phyloP scores from a whole-genome alignment of 2,329 filamentous ascomycete genomes.

The Macrophomina pseudophaseolina region DNA sequence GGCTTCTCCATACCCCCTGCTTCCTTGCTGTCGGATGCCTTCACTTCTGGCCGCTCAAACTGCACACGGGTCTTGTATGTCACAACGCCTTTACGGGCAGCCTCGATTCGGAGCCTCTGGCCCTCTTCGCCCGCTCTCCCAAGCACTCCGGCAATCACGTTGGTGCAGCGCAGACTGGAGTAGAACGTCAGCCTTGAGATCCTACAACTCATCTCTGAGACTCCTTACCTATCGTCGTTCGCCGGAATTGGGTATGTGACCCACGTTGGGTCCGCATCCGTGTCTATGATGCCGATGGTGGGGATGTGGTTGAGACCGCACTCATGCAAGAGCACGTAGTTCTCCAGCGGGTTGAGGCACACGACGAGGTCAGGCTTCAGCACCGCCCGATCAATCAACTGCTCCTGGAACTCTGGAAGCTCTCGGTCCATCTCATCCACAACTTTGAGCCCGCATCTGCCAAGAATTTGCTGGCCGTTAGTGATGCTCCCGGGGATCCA shows the following conservation, averaged over 20 bases:
- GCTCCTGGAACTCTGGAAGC: conserved; percentile 67
- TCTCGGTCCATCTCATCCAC: conserved; percentile 76
- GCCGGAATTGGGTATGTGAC: conserved; percentile 96
- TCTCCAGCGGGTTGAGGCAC: conserved; percentile 90
- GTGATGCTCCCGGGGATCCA: conserved; percentile 94
- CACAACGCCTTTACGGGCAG: conserved; percentile 66
- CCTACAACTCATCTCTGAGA: not conserved
- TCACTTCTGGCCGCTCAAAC: conserved; percentile 29
- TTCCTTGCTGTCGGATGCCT: not conserved
- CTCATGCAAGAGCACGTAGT: conserved; percentile 87
- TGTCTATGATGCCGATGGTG: conserved; percentile 94
- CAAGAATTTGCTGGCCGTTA: conserved; percentile 89
- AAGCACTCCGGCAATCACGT: conserved; percentile 82
- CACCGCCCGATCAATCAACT: conserved; percentile 66
- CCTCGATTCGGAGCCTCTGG: conserved; percentile 67
- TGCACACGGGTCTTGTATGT: conserved; percentile 55
- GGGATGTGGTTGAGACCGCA: conserved; percentile 87
- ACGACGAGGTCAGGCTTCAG: conserved; percentile 89
- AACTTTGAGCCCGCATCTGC: conserved; percentile 70
- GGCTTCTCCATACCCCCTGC: not conserved
- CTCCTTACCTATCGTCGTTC: conserved; percentile 83
- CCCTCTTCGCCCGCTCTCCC: conserved; percentile 84
- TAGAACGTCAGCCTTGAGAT: not conserved
- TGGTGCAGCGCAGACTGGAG: conserved; percentile 76
- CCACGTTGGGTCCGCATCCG: conserved; percentile 87